Evolutionary conservation across 768 basidiomycete species (phyloP).

Genomic region (Glaciozyma martinii): DNA sequence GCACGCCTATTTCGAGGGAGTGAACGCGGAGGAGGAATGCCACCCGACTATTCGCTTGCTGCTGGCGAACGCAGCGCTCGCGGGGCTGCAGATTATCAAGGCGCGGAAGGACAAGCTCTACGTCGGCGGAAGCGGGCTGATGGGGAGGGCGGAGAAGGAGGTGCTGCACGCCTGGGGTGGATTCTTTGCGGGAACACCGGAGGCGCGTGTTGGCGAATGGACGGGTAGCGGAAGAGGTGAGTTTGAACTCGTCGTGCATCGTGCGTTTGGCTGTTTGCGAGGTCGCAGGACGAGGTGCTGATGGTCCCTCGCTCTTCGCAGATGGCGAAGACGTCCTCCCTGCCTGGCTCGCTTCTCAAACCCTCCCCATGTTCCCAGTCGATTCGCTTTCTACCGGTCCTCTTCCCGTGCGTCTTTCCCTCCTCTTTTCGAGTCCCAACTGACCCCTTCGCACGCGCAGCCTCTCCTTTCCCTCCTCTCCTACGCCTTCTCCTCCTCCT

Average conservation of each 20-base stretch:
- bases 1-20: neutral
- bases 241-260: neutral
- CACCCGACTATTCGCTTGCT: conserved; percentile 13
- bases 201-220: neutral
- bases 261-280: neutral
- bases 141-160: conserved; percentile 12
- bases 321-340: neutral
- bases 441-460: neutral
- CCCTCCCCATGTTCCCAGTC: conserved; percentile 8
- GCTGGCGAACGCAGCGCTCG: conserved; percentile 5
- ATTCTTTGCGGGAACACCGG: neutral
- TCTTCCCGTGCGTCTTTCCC: neutral
- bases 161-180: conserved; percentile 8
- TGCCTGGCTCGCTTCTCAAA: conserved; percentile 28
- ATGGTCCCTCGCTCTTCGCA: neutral
- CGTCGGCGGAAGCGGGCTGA: conserved; percentile 16
- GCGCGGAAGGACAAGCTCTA: conserved; percentile 16
- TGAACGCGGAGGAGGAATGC: conserved; percentile 2
- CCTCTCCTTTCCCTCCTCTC: conserved; percentile 14
- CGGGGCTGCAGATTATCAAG: conserved; percentile 26
- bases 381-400: conserved; percentile 6
- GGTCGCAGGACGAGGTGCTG: neutral
- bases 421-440: neutral
- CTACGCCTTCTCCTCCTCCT: conserved; percentile 11
- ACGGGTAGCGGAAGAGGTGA: neutral